Evolutionary conservation across 1,284 basidiomycete species (phyloP).

Genomic region (Rhizoctonia solani): DNA sequence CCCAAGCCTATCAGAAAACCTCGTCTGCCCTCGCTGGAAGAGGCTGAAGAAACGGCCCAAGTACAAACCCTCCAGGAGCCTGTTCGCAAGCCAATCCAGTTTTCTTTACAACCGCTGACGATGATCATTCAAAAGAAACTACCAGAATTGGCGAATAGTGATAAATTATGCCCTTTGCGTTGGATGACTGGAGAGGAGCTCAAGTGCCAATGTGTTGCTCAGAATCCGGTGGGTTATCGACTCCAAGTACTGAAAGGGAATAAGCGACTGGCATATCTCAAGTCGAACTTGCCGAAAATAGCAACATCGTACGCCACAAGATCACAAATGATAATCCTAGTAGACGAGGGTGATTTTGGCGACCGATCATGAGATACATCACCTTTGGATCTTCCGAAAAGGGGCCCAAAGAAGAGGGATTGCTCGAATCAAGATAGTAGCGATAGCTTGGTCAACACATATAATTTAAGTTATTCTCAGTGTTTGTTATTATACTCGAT

Average conservation of each 20-base stretch:
- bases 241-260: background rate
- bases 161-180: background rate
- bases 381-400: no score
- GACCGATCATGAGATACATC: no score
- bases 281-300: no score
- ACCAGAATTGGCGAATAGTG: background rate
- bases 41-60: background rate
- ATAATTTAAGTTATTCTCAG: no score
- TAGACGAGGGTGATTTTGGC: no score
- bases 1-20: background rate
- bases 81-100: background rate
- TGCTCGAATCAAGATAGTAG: no score
- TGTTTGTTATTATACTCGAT: no score
- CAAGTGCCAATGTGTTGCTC: background rate
- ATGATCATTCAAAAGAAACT: background rate
- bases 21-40: background rate
- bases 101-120: background rate
- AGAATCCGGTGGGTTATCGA: background rate
- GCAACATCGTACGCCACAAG: no score
- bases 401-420: no score
- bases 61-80: background rate
- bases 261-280: no score
- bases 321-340: no score
- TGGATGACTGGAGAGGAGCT: slow-evolving; percentile 17
- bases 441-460: no score